phyloP scores from a whole-genome alignment of 1,284 basidiomycete genomes.

The Ganoderma lingzhi region DNA sequence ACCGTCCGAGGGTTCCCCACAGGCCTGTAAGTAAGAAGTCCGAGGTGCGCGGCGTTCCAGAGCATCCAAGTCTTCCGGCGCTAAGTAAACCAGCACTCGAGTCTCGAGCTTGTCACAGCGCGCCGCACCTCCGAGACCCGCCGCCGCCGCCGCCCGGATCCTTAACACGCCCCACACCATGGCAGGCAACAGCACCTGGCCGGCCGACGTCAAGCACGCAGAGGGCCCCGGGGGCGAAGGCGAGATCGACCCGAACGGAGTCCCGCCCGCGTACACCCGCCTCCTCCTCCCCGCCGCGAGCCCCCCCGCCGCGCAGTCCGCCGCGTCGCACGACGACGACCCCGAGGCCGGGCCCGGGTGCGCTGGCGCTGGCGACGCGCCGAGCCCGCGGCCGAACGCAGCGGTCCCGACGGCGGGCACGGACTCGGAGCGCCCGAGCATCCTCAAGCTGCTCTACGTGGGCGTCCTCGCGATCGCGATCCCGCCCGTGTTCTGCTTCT shows the following conservation, averaged over 20 bases:
- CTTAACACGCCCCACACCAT: too few relatives aligned
- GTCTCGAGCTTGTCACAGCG: neutral
- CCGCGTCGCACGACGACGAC: neutral
- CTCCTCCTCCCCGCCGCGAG: slow-evolving; percentile 19
- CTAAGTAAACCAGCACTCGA: neutral
- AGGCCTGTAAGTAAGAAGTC: too few relatives aligned
- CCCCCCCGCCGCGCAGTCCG: slow-evolving; percentile 7
- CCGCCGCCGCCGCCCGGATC: too few relatives aligned
- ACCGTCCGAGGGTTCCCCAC: neutral
- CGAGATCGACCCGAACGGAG: slow-evolving; percentile 8
- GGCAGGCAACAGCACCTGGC: neutral
- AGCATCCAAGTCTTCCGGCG: neutral
- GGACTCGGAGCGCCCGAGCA: slow-evolving; percentile 7
- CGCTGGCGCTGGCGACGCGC: too few relatives aligned
- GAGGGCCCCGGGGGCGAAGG: neutral
- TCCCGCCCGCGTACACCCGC: slow-evolving; percentile 24
- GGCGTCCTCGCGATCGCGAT: slow-evolving; percentile 23
- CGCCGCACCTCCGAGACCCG: neutral
- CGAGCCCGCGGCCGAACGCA: too few relatives aligned
- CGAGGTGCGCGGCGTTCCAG: neutral
- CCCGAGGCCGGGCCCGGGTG: neutral
- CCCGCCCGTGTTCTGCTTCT: slow-evolving; percentile 20
- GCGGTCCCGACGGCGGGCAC: neutral
- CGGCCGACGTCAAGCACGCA: slow-evolving; percentile 18
- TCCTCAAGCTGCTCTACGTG: slow-evolving; percentile 15